Base-by-base conservation (phyloP, 768 basidiomycete species). In the Boletus insuetus region DNA sequence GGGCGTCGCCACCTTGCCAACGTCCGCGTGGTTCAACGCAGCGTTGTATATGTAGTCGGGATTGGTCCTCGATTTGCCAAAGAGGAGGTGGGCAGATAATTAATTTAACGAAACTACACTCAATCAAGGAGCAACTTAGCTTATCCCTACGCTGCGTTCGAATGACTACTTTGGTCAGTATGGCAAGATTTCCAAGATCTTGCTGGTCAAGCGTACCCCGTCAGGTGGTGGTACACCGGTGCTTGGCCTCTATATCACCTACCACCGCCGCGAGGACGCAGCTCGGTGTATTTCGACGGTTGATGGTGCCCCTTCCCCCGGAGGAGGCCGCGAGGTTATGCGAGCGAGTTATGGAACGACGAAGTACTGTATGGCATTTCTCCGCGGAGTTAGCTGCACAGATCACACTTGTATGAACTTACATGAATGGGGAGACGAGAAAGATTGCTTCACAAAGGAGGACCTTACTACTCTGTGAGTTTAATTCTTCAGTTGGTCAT, bases 391-490 rank as follows among this genome's bases (percentile, higher is more conserved):
- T 35, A 79, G 80, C 56, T 99, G 97, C 72, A 81, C 85, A 54
- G 93, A 93, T 64, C 87, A 90, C 63, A 86, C 82, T 60, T 99
- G 97, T 73, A 88, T 95, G 86, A 90, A 91, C 69, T 75, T 95
- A 42, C 97, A 99, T 68, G 97, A 98, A 70, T 97, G 94, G 92
- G 97, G 95, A 34, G 97, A 98, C 58, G 96, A 98, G 73, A 90
- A 93, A 53, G 97, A 99, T 71, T 95, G 92, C 65, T 95, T 97
- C 68, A 94, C 95, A 1, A 95, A 95, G 74, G 94, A 98, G 69
- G 96, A 98, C 72, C 76, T 96, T 54, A 89, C 93, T 24, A 96
- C 94, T 1, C 74, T 95, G 94, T 96, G 67, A 45, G 84, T 79
- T 42, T 56, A 53, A 50, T 59, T 58, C 39, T 22, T 54, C 22